These are phyloP conservation scores for Vigna unguiculata DNA, from an alignment of 306 rosid species.

Conservation along the genomic window DNA sequence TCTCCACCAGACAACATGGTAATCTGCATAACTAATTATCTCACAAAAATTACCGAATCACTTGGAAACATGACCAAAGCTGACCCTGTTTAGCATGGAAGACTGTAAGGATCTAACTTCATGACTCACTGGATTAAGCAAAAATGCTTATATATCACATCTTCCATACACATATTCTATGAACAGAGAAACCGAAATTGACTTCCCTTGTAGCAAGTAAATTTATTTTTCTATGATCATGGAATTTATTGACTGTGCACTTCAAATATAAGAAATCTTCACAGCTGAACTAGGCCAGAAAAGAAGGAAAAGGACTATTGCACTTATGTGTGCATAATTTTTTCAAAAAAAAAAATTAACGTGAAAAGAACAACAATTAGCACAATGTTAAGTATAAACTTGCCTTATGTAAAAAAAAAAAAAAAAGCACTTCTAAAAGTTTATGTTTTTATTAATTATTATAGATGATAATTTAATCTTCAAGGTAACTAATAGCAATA, in stretches of 20 bases:
- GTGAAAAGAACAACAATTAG: too few relatives aligned
- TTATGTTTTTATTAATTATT: too few relatives aligned
- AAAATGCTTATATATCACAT: background rate
- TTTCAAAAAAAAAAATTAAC: too few relatives aligned
- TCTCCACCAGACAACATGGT: background rate
- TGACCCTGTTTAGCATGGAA: background rate
- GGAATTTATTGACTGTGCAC: background rate
- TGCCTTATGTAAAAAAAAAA: too few relatives aligned
- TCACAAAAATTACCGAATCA: background rate
- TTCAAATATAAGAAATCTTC: background rate
- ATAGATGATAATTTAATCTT: background rate
- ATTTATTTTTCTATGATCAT: slow-evolving; percentile 14
- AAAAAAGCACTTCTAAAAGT: too few relatives aligned
- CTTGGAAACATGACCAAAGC: background rate
- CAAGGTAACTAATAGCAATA: background rate
- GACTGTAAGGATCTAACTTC: background rate
- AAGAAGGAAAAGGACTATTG: background rate
- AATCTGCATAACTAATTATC: background rate
- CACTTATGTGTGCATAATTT: too few relatives aligned
- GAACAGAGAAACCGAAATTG: slow-evolving; percentile 17
- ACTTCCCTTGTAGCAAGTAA: background rate
- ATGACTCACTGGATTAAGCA: background rate
- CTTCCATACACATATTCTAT: slow-evolving; percentile 9
- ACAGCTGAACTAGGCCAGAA: background rate
- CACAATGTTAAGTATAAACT: too few relatives aligned